Conservation (phyloP, 306 rosid genomes). For the Inga oerstediana region DNA sequence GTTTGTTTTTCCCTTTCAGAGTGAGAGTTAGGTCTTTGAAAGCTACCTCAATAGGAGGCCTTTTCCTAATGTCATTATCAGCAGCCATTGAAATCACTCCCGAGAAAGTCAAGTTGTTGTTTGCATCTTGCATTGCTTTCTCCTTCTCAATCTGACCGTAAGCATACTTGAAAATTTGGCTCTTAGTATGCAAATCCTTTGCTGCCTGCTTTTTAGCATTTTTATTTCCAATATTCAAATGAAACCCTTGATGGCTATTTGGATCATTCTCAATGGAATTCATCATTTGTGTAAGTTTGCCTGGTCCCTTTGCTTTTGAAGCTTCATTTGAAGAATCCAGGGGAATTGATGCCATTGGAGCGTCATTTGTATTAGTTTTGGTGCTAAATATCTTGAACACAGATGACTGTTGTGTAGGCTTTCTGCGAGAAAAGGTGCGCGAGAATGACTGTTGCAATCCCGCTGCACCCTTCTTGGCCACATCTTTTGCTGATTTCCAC, state of each 20-base stretch:
- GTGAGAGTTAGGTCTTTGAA: conserved; percentile 78
- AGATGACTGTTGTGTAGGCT: conserved; percentile 47
- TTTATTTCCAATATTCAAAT: conserved; percentile 71
- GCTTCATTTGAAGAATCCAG: conserved; percentile 48
- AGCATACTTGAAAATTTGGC: conserved; percentile 86
- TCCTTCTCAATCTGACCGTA: conserved; percentile 85
- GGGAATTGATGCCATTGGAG: conserved; percentile 32
- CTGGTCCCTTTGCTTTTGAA: conserved; percentile 50
- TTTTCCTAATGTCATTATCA: conserved; percentile 51
- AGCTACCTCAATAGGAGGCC: conserved; percentile 77
- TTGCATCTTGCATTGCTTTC: conserved; percentile 77
- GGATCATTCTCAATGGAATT: conserved; percentile 58
- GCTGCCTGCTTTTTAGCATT: conserved; percentile 63
- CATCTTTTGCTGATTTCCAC: conserved; percentile 68
- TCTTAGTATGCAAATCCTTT: conserved; percentile 65
- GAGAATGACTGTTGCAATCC: conserved; percentile 59
- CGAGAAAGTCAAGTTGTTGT: conserved; percentile 72
- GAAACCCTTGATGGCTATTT: conserved; percentile 58
- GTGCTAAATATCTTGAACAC: conserved; percentile 32
- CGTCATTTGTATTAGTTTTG: conserved; percentile 6
- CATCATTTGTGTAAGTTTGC: conserved; percentile 65
- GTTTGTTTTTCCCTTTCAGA: conserved; percentile 64
- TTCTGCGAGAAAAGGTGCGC: conserved; percentile 71
- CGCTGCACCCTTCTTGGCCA: conserved; percentile 51
- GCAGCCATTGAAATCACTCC: conserved; percentile 80